Evolutionary conservation across 345 rosid genomes (phyloP).

Genomic region (Gossypium stocksii): DNA sequence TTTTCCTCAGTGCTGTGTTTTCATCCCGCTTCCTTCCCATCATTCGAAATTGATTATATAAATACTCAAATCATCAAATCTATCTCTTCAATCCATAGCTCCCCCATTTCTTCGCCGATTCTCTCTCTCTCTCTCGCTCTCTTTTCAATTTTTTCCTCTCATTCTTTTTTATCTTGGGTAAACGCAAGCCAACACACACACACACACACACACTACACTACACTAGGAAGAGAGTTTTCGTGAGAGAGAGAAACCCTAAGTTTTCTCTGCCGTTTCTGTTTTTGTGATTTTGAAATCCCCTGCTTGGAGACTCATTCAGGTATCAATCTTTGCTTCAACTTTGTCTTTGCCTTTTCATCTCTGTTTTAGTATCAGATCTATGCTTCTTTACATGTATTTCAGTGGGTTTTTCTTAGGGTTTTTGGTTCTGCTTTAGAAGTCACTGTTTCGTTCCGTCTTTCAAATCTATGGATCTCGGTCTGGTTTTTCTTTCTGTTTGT

Average conservation of each 20-base stretch:
- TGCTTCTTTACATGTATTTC: slow-evolving; percentile 13
- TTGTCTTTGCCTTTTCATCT: slow-evolving; percentile 1
- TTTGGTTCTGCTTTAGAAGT: background rate
- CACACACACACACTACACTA: background rate
- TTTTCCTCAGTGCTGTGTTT: background rate
- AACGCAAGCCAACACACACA: background rate
- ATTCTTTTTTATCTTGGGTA: background rate
- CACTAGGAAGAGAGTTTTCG: background rate
- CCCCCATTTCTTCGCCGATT: slow-evolving; percentile 4
- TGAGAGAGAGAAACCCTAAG: slow-evolving; percentile 30
- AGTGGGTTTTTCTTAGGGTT: slow-evolving; percentile 16
- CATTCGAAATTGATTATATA: slow-evolving; percentile 44
- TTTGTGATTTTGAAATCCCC: background rate
- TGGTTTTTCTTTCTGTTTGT: background rate
- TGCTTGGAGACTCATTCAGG: slow-evolving; percentile 13
- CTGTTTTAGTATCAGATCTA: slow-evolving; percentile 21
- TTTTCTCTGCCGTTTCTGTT: background rate
- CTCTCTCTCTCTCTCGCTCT: background rate
- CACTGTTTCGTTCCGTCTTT: background rate
- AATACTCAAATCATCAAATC: background rate
- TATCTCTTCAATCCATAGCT: background rate
- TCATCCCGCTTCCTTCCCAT: slow-evolving; percentile 56
- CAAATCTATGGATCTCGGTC: background rate
- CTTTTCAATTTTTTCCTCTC: background rate
- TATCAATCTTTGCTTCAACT: slow-evolving; percentile 15